Conservation (phyloP, 768 basidiomycete genomes). For the Cubamyces lactineus region DNA sequence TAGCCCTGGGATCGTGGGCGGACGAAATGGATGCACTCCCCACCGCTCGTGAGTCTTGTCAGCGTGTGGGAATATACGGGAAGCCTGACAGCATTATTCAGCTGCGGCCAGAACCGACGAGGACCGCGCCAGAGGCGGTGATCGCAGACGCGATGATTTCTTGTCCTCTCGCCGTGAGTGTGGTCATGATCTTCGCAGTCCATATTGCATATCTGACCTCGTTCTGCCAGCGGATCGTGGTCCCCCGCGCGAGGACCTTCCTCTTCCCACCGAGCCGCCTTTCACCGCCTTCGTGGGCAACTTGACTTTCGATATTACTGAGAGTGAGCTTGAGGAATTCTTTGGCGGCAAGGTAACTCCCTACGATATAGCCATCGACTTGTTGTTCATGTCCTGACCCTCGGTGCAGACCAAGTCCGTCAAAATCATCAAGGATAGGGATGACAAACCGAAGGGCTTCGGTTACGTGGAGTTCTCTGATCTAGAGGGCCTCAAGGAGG, state of each 20-base stretch:
- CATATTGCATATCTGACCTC: conserved; percentile 20
- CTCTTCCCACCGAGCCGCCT: conserved; percentile 93
- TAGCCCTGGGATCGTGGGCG: conserved; percentile 94
- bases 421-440: conserved; percentile 91
- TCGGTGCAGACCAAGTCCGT: conserved; percentile 68
- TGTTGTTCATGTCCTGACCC: neutral
- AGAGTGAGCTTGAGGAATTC: conserved; percentile 79
- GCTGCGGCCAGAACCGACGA: conserved; percentile 75
- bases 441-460: conserved; percentile 96
- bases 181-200: conserved; percentile 9
- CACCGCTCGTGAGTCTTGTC: conserved; percentile 77
- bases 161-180: conserved; percentile 61
- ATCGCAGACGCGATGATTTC: conserved; percentile 66
- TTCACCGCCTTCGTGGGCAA: conserved; percentile 98
- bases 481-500: conserved; percentile 84
- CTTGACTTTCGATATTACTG: conserved; percentile 89
- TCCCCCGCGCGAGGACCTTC: conserved; percentile 85
- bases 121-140: conserved; percentile 54
- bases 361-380: neutral
- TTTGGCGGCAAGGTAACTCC: conserved; percentile 64
- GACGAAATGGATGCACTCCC: conserved; percentile 97
- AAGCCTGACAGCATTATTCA: conserved; percentile 23
- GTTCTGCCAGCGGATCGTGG: conserved; percentile 54
- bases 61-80: conserved; percentile 12
- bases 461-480: conserved; percentile 97